Conservation (phyloP, 2,329 filamentous ascomycete genomes). For the Calonectria montana region DNA sequence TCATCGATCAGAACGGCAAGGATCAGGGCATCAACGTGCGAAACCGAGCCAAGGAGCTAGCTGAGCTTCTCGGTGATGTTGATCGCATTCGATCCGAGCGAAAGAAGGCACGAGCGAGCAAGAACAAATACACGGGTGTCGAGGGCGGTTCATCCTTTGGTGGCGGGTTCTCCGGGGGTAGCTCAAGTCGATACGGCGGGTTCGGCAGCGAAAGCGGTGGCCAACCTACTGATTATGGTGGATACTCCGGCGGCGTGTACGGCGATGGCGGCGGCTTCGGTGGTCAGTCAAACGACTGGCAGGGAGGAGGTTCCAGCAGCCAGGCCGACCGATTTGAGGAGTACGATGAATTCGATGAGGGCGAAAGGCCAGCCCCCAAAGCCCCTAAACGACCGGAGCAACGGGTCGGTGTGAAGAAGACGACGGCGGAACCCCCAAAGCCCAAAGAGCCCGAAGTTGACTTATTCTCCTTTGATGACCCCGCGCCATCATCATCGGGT, state of each 20-base stretch:
- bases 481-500: slow-evolving; percentile 62
- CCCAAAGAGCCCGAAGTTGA: slow-evolving; percentile 91
- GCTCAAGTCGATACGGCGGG: slow-evolving; percentile 79
- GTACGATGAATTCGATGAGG: slow-evolving; percentile 96
- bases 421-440: slow-evolving; percentile 75
- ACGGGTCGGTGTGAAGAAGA: slow-evolving; percentile 51
- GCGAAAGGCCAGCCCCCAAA: slow-evolving; percentile 61
- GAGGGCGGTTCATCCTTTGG: slow-evolving; percentile 80
- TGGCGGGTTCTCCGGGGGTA: slow-evolving; percentile 64
- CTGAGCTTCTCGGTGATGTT: slow-evolving; percentile 92
- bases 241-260: slow-evolving; percentile 80
- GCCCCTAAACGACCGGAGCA: slow-evolving; percentile 48
- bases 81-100: slow-evolving; percentile 83
- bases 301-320: slow-evolving; percentile 62
- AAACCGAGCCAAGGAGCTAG: slow-evolving; percentile 94
- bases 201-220: slow-evolving; percentile 85
- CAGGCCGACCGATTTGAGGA: slow-evolving; percentile 88
- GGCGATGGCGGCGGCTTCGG: slow-evolving; percentile 97
- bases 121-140: slow-evolving; percentile 95
- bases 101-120: slow-evolving; percentile 91
- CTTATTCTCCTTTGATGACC: slow-evolving; percentile 92
- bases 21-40: slow-evolving; percentile 98
- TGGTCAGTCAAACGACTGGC: slow-evolving; percentile 79
- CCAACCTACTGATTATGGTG: slow-evolving; percentile 59
- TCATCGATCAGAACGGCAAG: slow-evolving; percentile 94